A percentile compares a stretch with the other conserved stretches of the same genome.
Conservation (phyloP, 805 yeast genomes). For the Yarrowia hollandica region DNA sequence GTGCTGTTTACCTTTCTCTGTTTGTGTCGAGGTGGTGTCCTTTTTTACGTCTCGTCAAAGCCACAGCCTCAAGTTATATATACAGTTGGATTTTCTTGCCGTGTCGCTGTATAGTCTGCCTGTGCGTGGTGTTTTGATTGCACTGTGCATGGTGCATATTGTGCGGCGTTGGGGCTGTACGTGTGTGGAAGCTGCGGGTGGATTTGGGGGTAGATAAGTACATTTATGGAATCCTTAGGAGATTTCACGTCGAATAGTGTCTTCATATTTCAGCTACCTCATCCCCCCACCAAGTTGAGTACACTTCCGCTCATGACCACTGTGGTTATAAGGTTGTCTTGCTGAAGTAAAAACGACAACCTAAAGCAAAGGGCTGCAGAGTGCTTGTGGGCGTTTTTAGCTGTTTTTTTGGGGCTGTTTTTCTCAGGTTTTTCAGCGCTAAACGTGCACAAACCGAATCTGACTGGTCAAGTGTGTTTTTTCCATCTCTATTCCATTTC, state of each 20-base stretch:
- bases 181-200: neutral
- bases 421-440: too few relatives aligned
- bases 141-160: slow-evolving; percentile 15
- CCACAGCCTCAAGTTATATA: too few relatives aligned
- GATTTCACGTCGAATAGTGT: too few relatives aligned
- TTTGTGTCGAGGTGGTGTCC: too few relatives aligned
- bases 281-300: too few relatives aligned
- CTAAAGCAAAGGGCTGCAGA: slow-evolving; percentile 12
- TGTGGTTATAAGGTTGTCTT: neutral
- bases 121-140: slow-evolving; percentile 24
- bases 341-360: slow-evolving; percentile 20
- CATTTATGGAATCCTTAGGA: too few relatives aligned
- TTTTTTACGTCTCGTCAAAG: too few relatives aligned
- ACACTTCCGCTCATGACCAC: too few relatives aligned
- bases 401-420: neutral
- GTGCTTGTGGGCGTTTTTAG: neutral
- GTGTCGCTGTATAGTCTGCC: neutral
- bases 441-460: too few relatives aligned
- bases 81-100: neutral
- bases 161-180: slow-evolving; percentile 17
- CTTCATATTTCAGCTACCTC: too few relatives aligned
- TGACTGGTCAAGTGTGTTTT: too few relatives aligned
- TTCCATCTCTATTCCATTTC: too few relatives aligned
- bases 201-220: neutral
- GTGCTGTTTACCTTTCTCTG: neutral